Evolutionary conservation across 441 rosid genomes (phyloP).

Genomic region (Flueggea neowawraea): DNA sequence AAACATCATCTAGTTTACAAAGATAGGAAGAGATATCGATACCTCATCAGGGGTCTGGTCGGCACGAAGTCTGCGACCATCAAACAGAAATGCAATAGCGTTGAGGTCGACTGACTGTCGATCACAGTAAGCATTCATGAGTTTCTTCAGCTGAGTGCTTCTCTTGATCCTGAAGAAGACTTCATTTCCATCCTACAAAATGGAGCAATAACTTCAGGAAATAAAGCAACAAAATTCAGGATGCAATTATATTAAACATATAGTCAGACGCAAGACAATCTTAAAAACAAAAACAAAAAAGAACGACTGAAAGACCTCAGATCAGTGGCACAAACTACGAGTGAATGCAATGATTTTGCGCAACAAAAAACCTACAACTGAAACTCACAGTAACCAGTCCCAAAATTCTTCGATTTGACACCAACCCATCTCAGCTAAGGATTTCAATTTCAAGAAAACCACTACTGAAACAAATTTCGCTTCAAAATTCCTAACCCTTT

Average conservation of each 20-base stretch:
- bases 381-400: no score
- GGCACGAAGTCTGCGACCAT: conserved; percentile 57
- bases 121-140: conserved; percentile 68
- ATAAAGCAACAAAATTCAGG: background rate
- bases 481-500: no score
- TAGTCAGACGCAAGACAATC: no score
- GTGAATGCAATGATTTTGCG: no score
- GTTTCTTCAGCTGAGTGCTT: conserved; percentile 62
- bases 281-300: no score
- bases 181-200: conserved; percentile 60
- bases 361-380: no score
- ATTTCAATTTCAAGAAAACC: no score
- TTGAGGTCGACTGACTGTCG: conserved; percentile 55
- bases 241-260: background rate
- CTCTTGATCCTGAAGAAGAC: conserved; percentile 70
- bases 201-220: background rate
- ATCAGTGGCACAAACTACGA: no score
- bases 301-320: no score
- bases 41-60: conserved; percentile 79
- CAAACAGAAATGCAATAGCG: conserved; percentile 61
- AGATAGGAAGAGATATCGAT: background rate
- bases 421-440: no score
- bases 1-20: background rate
- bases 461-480: no score
- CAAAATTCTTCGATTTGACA: no score